Conservation (phyloP, 768 basidiomycete genomes). For the Suillus subaureus region DNA sequence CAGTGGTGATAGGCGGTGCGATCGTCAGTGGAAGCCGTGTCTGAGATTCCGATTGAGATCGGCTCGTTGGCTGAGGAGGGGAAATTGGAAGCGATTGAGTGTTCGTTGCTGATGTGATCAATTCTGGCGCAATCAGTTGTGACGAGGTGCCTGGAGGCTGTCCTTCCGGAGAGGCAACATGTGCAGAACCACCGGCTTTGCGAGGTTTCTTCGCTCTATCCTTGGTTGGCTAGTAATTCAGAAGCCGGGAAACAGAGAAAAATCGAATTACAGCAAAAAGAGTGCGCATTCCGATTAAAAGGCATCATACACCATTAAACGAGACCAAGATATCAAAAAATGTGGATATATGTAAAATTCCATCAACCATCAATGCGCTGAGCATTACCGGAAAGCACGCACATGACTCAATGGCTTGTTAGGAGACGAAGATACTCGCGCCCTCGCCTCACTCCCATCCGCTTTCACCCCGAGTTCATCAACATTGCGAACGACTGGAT, state of each 20-base stretch:
- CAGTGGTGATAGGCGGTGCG: constrained; percentile 13
- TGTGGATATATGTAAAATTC: constrained; percentile 18
- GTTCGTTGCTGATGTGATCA: neutral
- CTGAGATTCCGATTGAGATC: constrained; percentile 7
- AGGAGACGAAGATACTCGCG: constrained; percentile 42
- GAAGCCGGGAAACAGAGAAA: constrained; percentile 17
- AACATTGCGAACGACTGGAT: constrained; percentile 33
- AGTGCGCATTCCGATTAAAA: constrained; percentile 28
- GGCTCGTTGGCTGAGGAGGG: constrained; percentile 1
- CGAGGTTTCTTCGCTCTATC: constrained; percentile 70
- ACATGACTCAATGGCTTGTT: constrained; percentile 81
- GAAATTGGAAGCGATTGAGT: constrained; percentile 5
- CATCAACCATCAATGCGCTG: constrained; percentile 49
- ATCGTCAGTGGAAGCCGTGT: constrained; percentile 10
- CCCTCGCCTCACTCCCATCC: constrained; percentile 33
- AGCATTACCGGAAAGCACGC: constrained; percentile 76
- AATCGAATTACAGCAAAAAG: constrained; percentile 20
- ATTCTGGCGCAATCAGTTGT: neutral
- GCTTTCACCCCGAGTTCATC: constrained; percentile 46
- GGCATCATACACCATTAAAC: constrained; percentile 34
- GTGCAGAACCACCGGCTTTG: constrained; percentile 38
- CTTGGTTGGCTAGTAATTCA: constrained; percentile 64
- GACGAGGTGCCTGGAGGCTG: neutral
- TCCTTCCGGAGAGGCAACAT: constrained; percentile 10
- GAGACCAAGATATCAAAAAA: constrained; percentile 17